Evolutionary conservation across 352 stramenopile species (phyloP).

Genomic region (Phytophthora nicotianae): DNA sequence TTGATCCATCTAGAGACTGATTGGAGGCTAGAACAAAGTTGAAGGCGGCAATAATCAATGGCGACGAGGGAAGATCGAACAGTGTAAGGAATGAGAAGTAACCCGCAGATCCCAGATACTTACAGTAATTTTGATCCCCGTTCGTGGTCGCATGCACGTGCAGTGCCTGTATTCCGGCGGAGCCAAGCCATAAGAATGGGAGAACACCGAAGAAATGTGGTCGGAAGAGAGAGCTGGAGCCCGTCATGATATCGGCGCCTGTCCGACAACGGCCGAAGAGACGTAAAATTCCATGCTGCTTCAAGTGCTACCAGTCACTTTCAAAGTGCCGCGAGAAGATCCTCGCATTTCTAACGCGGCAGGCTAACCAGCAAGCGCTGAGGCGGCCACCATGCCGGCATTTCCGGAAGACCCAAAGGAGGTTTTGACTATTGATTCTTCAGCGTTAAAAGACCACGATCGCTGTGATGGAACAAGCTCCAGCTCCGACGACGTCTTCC

Average conservation of each 20-base stretch:
- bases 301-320: background rate
- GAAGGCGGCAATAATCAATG: background rate
- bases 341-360: conserved; percentile 12
- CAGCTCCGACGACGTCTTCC: conserved; percentile 3
- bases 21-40: background rate
- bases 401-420: background rate
- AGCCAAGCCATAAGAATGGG: conserved; percentile 7
- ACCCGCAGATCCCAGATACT: background rate
- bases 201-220: conserved; percentile 7
- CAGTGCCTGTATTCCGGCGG: background rate
- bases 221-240: conserved; percentile 15
- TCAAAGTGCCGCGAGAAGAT: conserved; percentile 4
- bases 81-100: conserved; percentile 11
- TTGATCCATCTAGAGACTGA: too few relatives aligned
- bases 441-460: conserved; percentile 7
- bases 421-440: background rate
- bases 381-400: background rate
- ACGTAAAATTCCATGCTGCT: conserved; percentile 12
- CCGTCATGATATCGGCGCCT: conserved; percentile 23
- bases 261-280: conserved; percentile 20
- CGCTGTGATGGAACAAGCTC: conserved; percentile 16
- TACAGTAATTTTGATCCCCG: conserved; percentile 4
- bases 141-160: conserved; percentile 1
- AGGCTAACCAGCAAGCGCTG: conserved; percentile 6
- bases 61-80: background rate